Evolutionary conservation across 2,329 filamentous ascomycete species (phyloP), one percentile per base, ranked within the genome.

Genomic region (Arthrobotrys pseudoclavata): DNA sequence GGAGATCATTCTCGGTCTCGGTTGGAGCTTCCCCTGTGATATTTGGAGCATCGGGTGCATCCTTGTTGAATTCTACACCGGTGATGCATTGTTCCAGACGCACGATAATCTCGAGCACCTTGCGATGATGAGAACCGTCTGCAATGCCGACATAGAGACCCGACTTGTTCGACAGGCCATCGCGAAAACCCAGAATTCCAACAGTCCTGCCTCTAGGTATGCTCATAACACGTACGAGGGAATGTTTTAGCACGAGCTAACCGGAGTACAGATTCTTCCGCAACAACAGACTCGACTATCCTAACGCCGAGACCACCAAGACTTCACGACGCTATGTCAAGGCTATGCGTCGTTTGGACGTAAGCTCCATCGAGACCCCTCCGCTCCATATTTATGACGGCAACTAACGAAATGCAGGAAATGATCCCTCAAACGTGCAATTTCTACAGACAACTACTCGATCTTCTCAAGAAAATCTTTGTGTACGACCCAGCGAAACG

Each of bases 21-120:
- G 90, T 20, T 92, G 90, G 90, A 91, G 89, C 3, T 91, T 88
- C 79, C 90, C 90, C 1, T 92, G 90, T 79, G 90, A 92, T 81
- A 91, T 92, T 31, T 92, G 90, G 90, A 91, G 90, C 82, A 91
- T 92, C 34, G 90, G 90, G 2, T 92, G 90, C 80, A 91, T 92
- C 79, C 85, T 92, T 13, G 90, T 92, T 15, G 90, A 92, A 79
- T 91, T 92, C 82, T 92, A 89, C 79, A 92, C 90, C 0, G 90
- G 90, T 4, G 90, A 91, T 81, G 90, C 90, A 18, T 84, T 92
- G 1, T 92, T 92, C 83, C 90, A 92, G 82, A 92, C 90, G 0
- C 90, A 92, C 80, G 90, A 92, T 80, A 92, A 92, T 77, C 85
- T 91, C 24, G 90, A 92, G 82, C 90, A 92, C 82, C 84, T 92